Conservation (phyloP, 164 flowering plant species). For the Nymphaea thermarum region DNA sequence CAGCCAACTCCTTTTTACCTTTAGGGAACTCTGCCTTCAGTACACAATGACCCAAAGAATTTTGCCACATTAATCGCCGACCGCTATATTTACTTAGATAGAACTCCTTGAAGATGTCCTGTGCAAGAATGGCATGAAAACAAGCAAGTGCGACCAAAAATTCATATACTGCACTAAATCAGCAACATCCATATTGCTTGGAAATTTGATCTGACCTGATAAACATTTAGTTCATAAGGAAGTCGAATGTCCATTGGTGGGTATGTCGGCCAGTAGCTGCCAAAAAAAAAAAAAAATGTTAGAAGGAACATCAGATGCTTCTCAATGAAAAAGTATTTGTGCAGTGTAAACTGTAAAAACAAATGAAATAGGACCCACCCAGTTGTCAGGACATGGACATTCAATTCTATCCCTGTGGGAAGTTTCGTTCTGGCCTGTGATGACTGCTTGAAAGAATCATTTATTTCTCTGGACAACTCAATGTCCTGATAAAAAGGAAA, state of each 20-base stretch:
- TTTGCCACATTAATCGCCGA: constrained; percentile 95
- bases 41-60: constrained; percentile 87
- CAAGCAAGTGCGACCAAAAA: not conserved
- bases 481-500: constrained; percentile 40
- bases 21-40: constrained; percentile 78
- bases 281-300: not conserved
- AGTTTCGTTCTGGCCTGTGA: constrained; percentile 90
- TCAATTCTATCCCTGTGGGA: constrained; percentile 87
- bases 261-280: constrained; percentile 95
- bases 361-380: constrained; percentile 32
- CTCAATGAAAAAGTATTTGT: not conserved
- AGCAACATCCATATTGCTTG: not conserved
- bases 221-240: constrained; percentile 83
- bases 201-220: constrained; percentile 42
- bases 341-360: not conserved
- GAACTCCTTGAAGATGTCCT: constrained; percentile 95
- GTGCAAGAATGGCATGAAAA: constrained; percentile 1
- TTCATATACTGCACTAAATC: not conserved
- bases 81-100: constrained; percentile 86
- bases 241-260: constrained; percentile 95
- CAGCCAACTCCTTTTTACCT: constrained; percentile 92
- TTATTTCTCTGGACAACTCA: constrained; percentile 86
- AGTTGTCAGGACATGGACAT: constrained; percentile 87
- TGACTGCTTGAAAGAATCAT: constrained; percentile 89
- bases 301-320: not conserved